These are phyloP conservation scores for Phanerochaete carnosa DNA, from an alignment of 768 basidiomycete species.

Conservation along the genomic window DNA sequence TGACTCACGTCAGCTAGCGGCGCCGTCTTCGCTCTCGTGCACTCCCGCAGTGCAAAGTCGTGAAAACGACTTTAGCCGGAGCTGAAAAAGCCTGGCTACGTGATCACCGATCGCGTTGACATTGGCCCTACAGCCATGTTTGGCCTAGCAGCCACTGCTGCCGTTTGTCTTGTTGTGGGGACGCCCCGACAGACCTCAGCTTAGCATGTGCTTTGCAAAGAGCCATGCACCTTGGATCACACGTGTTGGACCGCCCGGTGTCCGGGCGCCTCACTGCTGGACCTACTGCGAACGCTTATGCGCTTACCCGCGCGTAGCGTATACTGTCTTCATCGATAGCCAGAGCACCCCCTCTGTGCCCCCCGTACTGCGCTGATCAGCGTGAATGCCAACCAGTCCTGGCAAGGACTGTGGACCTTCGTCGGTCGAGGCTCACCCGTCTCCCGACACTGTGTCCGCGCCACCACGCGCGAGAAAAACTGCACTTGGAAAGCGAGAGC, in stretches of 20 bases:
- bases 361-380: neutral
- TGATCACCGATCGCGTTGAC: too few species aligned
- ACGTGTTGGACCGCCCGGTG: too few species aligned
- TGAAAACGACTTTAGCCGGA: neutral
- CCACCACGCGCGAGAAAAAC: neutral
- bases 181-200: neutral
- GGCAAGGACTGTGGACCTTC: neutral
- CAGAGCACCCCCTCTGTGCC: neutral
- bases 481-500: neutral
- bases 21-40: conserved; percentile 1
- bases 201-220: neutral
- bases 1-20: neutral
- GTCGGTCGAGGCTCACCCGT: neutral
- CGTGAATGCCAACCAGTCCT: neutral
- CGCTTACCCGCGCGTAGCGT: neutral
- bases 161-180: neutral
- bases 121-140: too few species aligned
- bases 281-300: neutral
- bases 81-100: too few species aligned
- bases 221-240: neutral
- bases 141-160: too few species aligned
- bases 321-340: neutral
- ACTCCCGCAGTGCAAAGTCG: neutral
- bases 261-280: too few species aligned
- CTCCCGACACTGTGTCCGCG: neutral